These are phyloP conservation scores for Metroxylon sagu DNA, from an alignment of 176 grass and related monocot genomes.

Conservation along the genomic window DNA sequence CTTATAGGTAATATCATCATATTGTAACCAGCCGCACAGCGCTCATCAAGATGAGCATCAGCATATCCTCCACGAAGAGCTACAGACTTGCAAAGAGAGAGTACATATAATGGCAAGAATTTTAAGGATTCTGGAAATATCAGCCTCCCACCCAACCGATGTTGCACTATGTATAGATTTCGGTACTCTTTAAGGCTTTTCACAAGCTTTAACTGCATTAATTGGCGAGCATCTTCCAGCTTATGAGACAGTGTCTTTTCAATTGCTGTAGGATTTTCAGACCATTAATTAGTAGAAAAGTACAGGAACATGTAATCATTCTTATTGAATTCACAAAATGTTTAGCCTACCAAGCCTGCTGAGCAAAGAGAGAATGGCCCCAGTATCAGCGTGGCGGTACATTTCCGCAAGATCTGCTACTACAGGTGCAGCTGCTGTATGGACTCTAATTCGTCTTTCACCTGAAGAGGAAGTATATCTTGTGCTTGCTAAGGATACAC, in stretches of 20 bases:
- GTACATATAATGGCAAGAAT: conserved; percentile 66
- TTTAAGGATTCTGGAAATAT: conserved; percentile 92
- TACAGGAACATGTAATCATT: too few species aligned
- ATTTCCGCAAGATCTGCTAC: conserved; percentile 96
- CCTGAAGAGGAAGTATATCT: conserved; percentile 98
- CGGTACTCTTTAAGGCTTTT: conserved; percentile 90
- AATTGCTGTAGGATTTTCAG: conserved; percentile 42
- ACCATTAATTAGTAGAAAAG: background rate
- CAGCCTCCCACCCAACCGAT: conserved; percentile 66
- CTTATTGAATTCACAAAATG: too few species aligned
- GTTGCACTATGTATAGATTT: conserved; percentile 72
- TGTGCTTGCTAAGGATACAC: conserved; percentile 38
- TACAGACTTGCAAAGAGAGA: conserved; percentile 64
- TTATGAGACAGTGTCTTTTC: conserved; percentile 91
- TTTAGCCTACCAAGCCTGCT: conserved; percentile 62
- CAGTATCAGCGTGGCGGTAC: conserved; percentile 95
- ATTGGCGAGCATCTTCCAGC: conserved; percentile 83
- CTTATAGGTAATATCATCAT: conserved; percentile 82
- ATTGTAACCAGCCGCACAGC: conserved; percentile 79
- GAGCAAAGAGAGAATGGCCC: conserved; percentile 65
- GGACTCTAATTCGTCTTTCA: conserved; percentile 91
- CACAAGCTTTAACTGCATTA: conserved; percentile 74
- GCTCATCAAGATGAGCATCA: conserved; percentile 80
- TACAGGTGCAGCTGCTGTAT: conserved; percentile 89
- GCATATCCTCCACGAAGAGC: conserved; percentile 87